phyloP scores from a whole-genome alignment of 2,329 filamentous ascomycete genomes.

The Scytalidium sp. region DNA sequence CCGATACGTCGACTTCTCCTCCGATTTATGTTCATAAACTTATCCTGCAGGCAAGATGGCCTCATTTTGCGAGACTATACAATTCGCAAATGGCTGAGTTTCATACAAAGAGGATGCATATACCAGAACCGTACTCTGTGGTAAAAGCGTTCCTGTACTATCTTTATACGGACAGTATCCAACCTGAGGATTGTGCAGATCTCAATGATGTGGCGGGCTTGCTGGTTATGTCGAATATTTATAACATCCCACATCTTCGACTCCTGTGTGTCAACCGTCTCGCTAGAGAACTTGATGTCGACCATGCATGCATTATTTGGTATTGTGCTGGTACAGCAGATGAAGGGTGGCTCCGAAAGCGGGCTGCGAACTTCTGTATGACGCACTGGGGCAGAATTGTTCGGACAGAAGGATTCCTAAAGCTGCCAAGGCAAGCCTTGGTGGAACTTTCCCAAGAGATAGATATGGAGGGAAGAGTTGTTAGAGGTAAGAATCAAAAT shows the following conservation, averaged over 20 bases:
- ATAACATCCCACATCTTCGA: constrained; percentile 91
- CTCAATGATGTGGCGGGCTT: constrained; percentile 88
- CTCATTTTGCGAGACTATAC: constrained; percentile 91
- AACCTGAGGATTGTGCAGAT: constrained; percentile 52
- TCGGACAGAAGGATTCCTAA: constrained; percentile 81
- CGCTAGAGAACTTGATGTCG: constrained; percentile 86
- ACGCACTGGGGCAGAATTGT: constrained; percentile 94
- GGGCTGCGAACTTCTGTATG: constrained; percentile 85
- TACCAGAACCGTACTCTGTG: constrained; percentile 91
- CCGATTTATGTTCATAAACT: constrained; percentile 95
- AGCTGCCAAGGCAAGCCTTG: constrained; percentile 72
- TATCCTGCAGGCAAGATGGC: constrained; percentile 93
- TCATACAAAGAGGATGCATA: constrained; percentile 96
- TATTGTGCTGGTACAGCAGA: constrained; percentile 86
- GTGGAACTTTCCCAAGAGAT: constrained; percentile 93
- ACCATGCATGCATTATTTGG: constrained; percentile 95
- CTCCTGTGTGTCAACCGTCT: constrained; percentile 88
- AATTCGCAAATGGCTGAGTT: constrained; percentile 95
- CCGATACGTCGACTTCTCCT: constrained; percentile 65
- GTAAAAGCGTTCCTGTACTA: constrained; percentile 96
- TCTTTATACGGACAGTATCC: constrained; percentile 92
- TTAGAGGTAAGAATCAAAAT: constrained; percentile 73
- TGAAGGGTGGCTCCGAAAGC: constrained; percentile 90
- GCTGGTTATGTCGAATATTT: constrained; percentile 96
- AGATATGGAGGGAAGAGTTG: constrained; percentile 85